Percentiles rank a stretch among this genome's conserved stretches.
These are phyloP conservation scores for Macadamia integrifolia DNA, from an alignment of 164 flowering plant genomes.

Conservation along the genomic window DNA sequence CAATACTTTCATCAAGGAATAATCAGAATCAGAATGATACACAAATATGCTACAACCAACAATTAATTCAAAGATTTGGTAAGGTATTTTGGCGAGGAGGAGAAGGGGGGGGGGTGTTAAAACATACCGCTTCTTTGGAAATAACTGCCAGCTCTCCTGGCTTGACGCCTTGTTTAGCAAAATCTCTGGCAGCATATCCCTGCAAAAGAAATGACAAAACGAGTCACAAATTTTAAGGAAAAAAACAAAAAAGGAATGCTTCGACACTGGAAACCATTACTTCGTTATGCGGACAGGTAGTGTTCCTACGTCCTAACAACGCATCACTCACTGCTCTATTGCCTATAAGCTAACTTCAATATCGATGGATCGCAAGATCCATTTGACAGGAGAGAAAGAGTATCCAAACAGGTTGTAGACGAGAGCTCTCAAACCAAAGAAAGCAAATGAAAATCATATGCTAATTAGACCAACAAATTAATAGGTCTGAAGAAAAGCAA, in stretches of 20 bases:
- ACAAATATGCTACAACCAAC: neutral
- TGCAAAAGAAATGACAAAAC: conserved; percentile 13
- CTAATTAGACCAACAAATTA: no score
- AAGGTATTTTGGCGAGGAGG: neutral
- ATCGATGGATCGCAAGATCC: neutral
- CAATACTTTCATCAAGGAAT: neutral
- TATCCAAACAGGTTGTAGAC: no score
- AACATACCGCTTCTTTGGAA: conserved; percentile 86
- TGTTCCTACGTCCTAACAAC: neutral
- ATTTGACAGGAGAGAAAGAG: neutral
- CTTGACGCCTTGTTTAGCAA: conserved; percentile 64
- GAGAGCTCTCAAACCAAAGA: no score
- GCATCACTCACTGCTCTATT: neutral
- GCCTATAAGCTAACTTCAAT: neutral
- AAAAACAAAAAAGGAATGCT: neutral
- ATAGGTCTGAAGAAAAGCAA: no score
- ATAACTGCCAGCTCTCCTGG: conserved; percentile 88
- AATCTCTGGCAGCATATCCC: conserved; percentile 99
- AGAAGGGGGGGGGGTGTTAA: neutral
- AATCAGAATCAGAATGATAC: neutral
- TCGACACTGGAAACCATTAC: neutral
- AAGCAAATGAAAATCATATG: no score
- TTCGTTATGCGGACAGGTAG: neutral
- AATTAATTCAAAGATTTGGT: neutral
- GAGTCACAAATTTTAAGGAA: neutral